These are phyloP conservation scores for Globisporangium ultimum DNA, from an alignment of 352 stramenopile genomes.

Conservation along the genomic window DNA sequence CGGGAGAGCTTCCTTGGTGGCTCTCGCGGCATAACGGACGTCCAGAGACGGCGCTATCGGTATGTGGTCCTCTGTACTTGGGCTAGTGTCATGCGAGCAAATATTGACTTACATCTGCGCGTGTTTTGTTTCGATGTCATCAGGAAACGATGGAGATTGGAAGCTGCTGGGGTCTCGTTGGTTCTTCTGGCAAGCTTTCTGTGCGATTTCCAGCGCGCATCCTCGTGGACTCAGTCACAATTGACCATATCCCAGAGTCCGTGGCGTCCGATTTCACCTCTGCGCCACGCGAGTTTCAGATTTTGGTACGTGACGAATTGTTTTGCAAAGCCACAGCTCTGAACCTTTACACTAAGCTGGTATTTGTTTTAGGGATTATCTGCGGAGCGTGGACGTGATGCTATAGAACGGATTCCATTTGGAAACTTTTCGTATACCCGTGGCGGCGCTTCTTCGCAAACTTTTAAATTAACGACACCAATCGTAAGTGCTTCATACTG, in stretches of 20 bases:
- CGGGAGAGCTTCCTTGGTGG: conserved; percentile 64
- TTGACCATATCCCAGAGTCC: conserved; percentile 77
- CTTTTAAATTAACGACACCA: conserved; percentile 52
- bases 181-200: conserved; percentile 57
- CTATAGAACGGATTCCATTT: conserved; percentile 52
- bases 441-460: conserved; percentile 51
- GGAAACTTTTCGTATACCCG: conserved; percentile 74
- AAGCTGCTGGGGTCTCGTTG: conserved; percentile 73
- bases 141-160: conserved; percentile 85
- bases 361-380: conserved; percentile 34
- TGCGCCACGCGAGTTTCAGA: conserved; percentile 57
- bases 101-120: background rate
- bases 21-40: conserved; percentile 69
- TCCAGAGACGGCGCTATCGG: conserved; percentile 76
- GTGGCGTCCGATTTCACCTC: conserved; percentile 71
- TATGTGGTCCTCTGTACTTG: conserved; percentile 19
- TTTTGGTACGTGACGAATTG: conserved; percentile 34
- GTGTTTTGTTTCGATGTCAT: background rate
- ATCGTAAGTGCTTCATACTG: conserved; percentile 24
- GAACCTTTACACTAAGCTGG: no score
- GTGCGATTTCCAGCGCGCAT: conserved; percentile 72
- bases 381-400: conserved; percentile 33
- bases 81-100: background rate
- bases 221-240: conserved; percentile 57
- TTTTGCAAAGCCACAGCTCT: no score